Evolutionary conservation across 192 early-diverging fungal species (phyloP).

Genomic region (Fimicolochytrium jonesii): DNA sequence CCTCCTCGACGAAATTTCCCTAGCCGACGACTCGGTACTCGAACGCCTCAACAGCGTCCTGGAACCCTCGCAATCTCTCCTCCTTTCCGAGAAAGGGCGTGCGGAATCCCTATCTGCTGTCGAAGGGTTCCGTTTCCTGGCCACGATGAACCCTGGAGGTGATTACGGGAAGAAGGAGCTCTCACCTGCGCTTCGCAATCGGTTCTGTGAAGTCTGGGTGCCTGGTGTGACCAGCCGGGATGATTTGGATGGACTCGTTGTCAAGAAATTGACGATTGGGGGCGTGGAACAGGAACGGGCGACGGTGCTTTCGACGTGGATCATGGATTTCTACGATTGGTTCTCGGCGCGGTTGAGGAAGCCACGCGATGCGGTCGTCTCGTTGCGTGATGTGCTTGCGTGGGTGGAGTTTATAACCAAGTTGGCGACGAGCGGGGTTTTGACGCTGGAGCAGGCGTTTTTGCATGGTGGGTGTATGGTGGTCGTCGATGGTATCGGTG

Average conservation of each 20-base stretch:
- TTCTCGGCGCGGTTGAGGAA: conserved; percentile 60
- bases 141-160: conserved; percentile 99
- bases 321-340: conserved; percentile 83
- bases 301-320: conserved; percentile 36
- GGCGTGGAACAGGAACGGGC: background rate
- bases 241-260: conserved; percentile 61
- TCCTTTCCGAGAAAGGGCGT: conserved; percentile 88
- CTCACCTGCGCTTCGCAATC: conserved; percentile 92
- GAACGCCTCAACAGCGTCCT: conserved; percentile 94
- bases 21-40: conserved; percentile 97
- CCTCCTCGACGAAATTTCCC: conserved; percentile 95
- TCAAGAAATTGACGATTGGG: conserved; percentile 16
- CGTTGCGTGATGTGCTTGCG: conserved; percentile 85
- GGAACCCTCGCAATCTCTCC: conserved; percentile 77
- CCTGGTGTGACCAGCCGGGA: conserved; percentile 73
- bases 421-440: background rate
- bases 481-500: conserved; percentile 84
- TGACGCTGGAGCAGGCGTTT: conserved; percentile 47
- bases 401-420: conserved; percentile 84
- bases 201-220: conserved; percentile 98
- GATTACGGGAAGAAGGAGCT: conserved; percentile 99
- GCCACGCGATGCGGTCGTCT: conserved; percentile 52
- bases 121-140: conserved; percentile 82
- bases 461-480: conserved; percentile 90
- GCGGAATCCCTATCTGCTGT: conserved; percentile 62